phyloP scores from a whole-genome alignment of 164 flowering plant genomes.

The Amborella trichopoda region DNA sequence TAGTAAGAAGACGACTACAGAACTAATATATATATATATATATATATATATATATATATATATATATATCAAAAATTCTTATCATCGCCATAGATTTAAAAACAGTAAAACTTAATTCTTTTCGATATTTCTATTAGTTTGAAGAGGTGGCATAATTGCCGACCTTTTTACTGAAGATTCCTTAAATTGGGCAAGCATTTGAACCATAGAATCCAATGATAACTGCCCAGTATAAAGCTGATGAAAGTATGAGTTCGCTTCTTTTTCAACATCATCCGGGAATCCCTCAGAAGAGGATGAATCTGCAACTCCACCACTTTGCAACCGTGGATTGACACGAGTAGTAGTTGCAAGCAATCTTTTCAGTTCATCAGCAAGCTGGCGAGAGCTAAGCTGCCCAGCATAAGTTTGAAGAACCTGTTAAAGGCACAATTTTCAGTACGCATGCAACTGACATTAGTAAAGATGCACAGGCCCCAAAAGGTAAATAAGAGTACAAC shows the following conservation, averaged over 20 bases:
- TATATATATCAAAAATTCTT: no score
- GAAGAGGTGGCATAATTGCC: no score
- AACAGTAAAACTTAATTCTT: no score
- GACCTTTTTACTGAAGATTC: conserved; percentile 81
- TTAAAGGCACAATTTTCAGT: neutral
- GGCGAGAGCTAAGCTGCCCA: conserved; percentile 29
- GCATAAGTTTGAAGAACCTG: conserved; percentile 70
- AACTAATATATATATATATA: neutral
- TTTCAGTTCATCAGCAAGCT: conserved; percentile 60
- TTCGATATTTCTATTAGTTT: no score
- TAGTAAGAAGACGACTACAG: no score
- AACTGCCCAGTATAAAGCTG: conserved; percentile 74
- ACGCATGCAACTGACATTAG: neutral
- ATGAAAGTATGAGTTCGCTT: conserved; percentile 79
- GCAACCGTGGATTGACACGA: conserved; percentile 34
- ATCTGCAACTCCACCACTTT: conserved; percentile 42
- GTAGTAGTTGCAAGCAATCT: conserved; percentile 30
- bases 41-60: neutral
- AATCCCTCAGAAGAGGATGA: conserved; percentile 46
- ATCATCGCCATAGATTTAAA: neutral
- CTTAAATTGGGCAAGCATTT: conserved; percentile 77
- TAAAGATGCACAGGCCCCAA: neutral
- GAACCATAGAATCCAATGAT: conserved; percentile 65
- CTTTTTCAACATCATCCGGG: conserved; percentile 70
- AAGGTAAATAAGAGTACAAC: neutral